phyloP scores from a whole-genome alignment of 192 early-diverging fungal species.

The Fimicolochytrium jonesii region DNA sequence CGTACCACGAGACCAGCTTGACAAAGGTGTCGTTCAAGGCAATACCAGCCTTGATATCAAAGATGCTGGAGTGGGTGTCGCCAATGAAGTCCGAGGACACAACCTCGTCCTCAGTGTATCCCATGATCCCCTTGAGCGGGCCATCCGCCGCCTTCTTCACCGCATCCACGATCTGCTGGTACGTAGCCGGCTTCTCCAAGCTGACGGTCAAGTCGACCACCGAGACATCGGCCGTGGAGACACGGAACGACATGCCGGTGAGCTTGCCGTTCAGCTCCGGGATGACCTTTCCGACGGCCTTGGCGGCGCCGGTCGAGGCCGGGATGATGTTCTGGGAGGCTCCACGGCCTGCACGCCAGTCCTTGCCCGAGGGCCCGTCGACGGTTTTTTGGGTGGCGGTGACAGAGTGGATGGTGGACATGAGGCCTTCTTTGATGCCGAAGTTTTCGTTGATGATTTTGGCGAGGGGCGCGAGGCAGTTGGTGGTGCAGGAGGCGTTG shows the following conservation, averaged over 20 bases:
- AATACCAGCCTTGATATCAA: slow-evolving; percentile 95
- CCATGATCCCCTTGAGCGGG: slow-evolving; percentile 84
- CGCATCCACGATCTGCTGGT: slow-evolving; percentile 82
- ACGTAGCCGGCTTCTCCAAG: slow-evolving; percentile 82
- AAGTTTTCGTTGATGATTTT: slow-evolving; percentile 96
- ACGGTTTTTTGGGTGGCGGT: slow-evolving; percentile 99
- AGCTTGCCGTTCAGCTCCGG: slow-evolving; percentile 92
- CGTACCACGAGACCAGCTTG: slow-evolving; percentile 95
- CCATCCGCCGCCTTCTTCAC: slow-evolving; percentile 82
- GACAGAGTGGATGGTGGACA: slow-evolving; percentile 98
- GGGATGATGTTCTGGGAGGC: slow-evolving; percentile 98
- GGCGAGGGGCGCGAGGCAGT: slow-evolving; percentile 96
- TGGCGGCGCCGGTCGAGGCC: slow-evolving; percentile 95
- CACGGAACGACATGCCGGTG: slow-evolving; percentile 98
- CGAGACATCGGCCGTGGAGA: slow-evolving; percentile 89
- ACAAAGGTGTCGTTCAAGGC: slow-evolving; percentile 90
- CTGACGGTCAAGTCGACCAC: slow-evolving; percentile 96
- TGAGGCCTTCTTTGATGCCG: slow-evolving; percentile 92
- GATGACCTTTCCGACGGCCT: slow-evolving; percentile 98
- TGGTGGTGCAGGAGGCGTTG: slow-evolving; percentile 99
- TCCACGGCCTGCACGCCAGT: slow-evolving; percentile 97
- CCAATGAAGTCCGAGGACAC: slow-evolving; percentile 95
- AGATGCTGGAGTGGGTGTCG: slow-evolving; percentile 86
- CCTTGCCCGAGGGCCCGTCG: slow-evolving; percentile 93
- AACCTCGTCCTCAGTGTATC: slow-evolving; percentile 90